phyloP scores from a whole-genome alignment of 352 stramenopile species.

The Globisporangium middletonii region DNA sequence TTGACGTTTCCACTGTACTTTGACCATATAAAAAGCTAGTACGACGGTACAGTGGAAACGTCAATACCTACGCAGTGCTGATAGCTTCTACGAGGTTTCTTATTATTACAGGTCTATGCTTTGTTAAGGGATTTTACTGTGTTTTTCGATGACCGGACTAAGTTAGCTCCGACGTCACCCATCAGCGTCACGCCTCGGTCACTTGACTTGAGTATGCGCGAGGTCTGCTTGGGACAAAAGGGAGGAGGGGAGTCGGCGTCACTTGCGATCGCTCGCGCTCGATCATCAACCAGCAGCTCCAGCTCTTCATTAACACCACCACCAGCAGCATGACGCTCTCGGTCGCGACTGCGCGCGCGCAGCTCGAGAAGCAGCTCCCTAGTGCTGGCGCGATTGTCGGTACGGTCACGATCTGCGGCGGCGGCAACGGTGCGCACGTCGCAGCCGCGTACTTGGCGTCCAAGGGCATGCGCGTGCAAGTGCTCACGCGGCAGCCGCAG shows the following conservation, averaged over 20 bases:
- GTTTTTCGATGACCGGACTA: too few relatives aligned
- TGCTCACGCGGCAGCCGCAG: slow-evolving; percentile 78
- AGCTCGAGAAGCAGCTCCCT: slow-evolving; percentile 52
- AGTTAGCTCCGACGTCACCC: too few relatives aligned
- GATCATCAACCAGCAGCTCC: too few relatives aligned
- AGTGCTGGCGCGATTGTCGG: slow-evolving; percentile 23
- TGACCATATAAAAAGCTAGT: too few relatives aligned
- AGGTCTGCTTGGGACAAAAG: neutral
- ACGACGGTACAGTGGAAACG: too few relatives aligned
- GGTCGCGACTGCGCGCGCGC: slow-evolving; percentile 57
- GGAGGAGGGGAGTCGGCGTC: neutral
- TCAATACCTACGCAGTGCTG: too few relatives aligned
- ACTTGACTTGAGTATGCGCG: neutral
- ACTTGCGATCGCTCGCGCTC: neutral
- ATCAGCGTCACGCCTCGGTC: too few relatives aligned
- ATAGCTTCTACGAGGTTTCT: too few relatives aligned
- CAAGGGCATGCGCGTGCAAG: slow-evolving; percentile 77
- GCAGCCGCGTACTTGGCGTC: slow-evolving; percentile 84
- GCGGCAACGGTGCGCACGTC: slow-evolving; percentile 89
- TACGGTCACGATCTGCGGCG: slow-evolving; percentile 88
- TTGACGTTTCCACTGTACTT: too few relatives aligned
- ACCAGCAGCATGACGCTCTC: slow-evolving; percentile 58
- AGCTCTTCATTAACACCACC: neutral
- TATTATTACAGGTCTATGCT: too few relatives aligned
- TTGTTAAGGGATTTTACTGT: too few relatives aligned